A percentile compares a stretch with the other conserved stretches of the same genome.
These are phyloP conservation scores for Cadophora malorum DNA, from an alignment of 2,329 filamentous ascomycete species.

Conservation along the genomic window DNA sequence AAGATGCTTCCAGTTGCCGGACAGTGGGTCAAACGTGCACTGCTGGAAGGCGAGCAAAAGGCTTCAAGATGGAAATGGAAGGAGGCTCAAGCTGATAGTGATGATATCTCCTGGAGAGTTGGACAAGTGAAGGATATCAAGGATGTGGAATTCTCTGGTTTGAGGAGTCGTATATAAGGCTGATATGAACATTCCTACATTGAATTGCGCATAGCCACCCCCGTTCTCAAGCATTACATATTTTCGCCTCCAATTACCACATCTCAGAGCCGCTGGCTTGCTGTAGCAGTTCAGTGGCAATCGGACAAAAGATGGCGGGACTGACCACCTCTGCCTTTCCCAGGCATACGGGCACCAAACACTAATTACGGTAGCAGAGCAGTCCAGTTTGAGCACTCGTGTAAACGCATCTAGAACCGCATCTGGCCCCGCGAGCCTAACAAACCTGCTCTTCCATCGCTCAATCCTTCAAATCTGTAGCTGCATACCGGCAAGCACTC, in stretches of 20 bases:
- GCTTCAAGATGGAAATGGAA: slow-evolving; percentile 13
- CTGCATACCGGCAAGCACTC: neutral
- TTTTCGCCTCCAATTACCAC: neutral
- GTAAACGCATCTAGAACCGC: neutral
- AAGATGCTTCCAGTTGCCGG: slow-evolving; percentile 18
- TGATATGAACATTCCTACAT: neutral
- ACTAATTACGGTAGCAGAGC: neutral
- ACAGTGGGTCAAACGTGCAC: slow-evolving; percentile 1
- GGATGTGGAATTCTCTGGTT: slow-evolving; percentile 8
- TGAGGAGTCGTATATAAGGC: neutral
- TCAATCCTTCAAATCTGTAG: neutral
- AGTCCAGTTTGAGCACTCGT: neutral
- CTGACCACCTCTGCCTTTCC: neutral
- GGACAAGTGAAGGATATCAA: slow-evolving; percentile 15
- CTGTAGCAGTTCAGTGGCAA: neutral
- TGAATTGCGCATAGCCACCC: neutral
- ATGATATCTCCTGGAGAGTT: slow-evolving; percentile 18
- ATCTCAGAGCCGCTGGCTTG: neutral
- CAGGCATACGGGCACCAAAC: neutral
- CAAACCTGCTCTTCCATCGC: neutral
- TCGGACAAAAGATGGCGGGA: neutral
- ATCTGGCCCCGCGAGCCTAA: neutral
- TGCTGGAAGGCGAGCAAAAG: neutral
- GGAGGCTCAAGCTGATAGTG: neutral
- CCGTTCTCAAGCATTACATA: too few relatives aligned